These are phyloP conservation scores for Apiospora phragmitis DNA, from an alignment of 2,329 filamentous ascomycete genomes.

Conservation along the genomic window DNA sequence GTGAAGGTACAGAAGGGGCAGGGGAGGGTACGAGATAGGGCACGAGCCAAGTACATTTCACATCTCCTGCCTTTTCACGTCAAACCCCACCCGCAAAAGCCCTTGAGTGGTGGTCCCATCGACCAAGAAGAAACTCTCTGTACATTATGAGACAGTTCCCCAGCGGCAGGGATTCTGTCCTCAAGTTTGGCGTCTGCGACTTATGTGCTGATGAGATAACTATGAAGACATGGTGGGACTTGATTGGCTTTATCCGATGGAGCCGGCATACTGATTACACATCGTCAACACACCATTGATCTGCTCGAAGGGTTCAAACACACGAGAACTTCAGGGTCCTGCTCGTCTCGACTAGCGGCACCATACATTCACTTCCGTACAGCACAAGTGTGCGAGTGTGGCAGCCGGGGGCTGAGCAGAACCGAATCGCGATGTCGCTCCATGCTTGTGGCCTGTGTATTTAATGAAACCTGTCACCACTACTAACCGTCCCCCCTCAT, in stretches of 20 bases:
- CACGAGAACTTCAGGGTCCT: background rate
- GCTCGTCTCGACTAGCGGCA: background rate
- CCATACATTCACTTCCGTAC: background rate
- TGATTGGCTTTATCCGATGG: background rate
- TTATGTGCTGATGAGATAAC: background rate
- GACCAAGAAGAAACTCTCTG: slow-evolving; percentile 7
- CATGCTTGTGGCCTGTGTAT: background rate
- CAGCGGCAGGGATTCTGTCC: background rate
- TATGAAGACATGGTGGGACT: background rate
- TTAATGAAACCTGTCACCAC: background rate
- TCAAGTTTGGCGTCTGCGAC: background rate
- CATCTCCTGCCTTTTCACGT: background rate
- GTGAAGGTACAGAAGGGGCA: background rate
- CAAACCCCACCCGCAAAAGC: background rate
- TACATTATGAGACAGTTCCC: background rate
- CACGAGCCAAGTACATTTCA: background rate
- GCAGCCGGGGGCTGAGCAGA: background rate
- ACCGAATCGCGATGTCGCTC: background rate
- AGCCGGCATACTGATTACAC: background rate
- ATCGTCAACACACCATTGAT: background rate
- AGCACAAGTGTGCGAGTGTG: background rate
- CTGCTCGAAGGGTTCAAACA: slow-evolving; percentile 3
- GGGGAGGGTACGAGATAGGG: background rate
- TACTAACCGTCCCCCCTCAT: background rate
- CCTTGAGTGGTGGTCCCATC: slow-evolving; percentile 1